Base-by-base conservation (phyloP, 768 basidiomycete genomes). In the Gloeopeniophorella convolvens region DNA sequence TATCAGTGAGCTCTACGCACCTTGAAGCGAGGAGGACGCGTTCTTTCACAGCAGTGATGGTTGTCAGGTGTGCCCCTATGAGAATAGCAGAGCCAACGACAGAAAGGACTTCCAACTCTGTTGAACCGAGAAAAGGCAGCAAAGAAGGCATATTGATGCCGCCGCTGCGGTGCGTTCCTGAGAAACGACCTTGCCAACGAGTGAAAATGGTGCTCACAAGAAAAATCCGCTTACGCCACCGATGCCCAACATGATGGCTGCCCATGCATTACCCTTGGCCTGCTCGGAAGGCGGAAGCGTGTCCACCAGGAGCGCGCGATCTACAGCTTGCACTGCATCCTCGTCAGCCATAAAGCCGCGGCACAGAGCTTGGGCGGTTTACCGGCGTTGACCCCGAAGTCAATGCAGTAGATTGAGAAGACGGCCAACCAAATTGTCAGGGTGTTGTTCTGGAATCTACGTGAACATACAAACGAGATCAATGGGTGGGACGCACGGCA, bases 201-300 rank as follows among this genome's bases (percentile, higher is more conserved):
- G 16, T 2, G 11, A 37, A n/a, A 28, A 2, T 6, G 48, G 28
- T 2, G 72, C 88, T 58, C 58, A 93, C 92, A 89, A 73, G 61
- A 88, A 95, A 65, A 93, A 95, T 0, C 92, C 93, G 2, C 82
- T 70, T 0, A 95, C 83, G 48, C 87, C 82, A 10, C 94, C 94
- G 23, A 93, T 60, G 1, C 89, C 89, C 37, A 87, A 69, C 90
- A 96, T 94, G n/a, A 86, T 72, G 0, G 89, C 90, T 0, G 91
- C 94, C 94, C 94, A 98, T 0, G 94, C 94, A 62, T 94, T 96
- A 1, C 88, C 93, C 8, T 77, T 71, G 5, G 92, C 81, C 64
- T 98, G 94, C 21, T 79, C 72, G 1, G 76, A 63, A 0, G 85
- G 70, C 0, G 91, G 84, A 4, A 95, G 66, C 0, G 78, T 86